Percentiles rank a stretch among this genome's conserved stretches.
phyloP scores from a whole-genome alignment of 768 basidiomycete species.

The Chalciporus pseudorubinellus region DNA sequence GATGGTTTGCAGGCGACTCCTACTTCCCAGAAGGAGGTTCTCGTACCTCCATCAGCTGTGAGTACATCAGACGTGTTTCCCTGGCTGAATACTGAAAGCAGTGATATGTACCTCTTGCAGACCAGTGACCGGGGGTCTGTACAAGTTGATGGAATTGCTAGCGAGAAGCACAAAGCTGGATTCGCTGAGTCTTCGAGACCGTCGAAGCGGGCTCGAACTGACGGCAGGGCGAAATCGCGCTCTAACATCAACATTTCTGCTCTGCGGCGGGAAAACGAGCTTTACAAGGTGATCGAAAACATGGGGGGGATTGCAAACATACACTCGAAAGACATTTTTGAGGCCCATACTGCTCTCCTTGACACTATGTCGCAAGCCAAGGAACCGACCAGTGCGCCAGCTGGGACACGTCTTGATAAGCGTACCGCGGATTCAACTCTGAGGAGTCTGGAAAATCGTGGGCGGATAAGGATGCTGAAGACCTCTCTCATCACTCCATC shows the following conservation, averaged over 20 bases:
- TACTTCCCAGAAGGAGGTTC: not conserved
- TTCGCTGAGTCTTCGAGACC: conserved; percentile 9
- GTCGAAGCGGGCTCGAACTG: conserved; percentile 22
- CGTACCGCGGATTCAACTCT: conserved; percentile 63
- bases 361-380: conserved; percentile 54
- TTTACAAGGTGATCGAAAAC: conserved; percentile 62
- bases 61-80: not conserved
- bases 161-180: conserved; percentile 17
- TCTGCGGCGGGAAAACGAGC: conserved; percentile 77
- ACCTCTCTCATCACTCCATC: conserved; percentile 60
- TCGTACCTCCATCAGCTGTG: not conserved
- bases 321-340: conserved; percentile 66
- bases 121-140: not conserved
- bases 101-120: not conserved
- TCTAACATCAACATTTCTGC: conserved; percentile 69
- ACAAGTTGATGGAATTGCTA: not conserved
- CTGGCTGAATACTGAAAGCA: not conserved
- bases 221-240: conserved; percentile 15
- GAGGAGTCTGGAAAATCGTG: conserved; percentile 58
- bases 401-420: conserved; percentile 69
- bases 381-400: conserved; percentile 68
- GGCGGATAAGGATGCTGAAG: conserved; percentile 67
- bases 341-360: conserved; percentile 63
- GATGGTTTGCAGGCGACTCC: not conserved
- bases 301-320: conserved; percentile 67